Base-by-base conservation (phyloP, 306 rosid genomes). In the Vigna unguiculata region DNA sequence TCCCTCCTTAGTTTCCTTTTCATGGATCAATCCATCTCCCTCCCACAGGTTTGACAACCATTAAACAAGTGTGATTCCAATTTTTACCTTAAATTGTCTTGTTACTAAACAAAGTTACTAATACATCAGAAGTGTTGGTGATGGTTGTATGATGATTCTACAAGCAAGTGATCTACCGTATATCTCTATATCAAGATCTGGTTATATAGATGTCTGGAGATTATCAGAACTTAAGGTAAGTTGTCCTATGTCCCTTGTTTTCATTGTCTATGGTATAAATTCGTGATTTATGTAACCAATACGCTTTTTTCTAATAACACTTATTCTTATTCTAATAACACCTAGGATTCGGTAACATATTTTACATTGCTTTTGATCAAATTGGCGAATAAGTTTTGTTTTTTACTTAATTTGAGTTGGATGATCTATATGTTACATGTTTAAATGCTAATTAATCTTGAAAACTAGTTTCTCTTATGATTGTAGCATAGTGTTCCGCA, bases 131-230 rank as follows among this genome's bases (percentile, higher is more conserved):
- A 81, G 93, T 82, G 57, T 87, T 63, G 91, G 85, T 61, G 82
- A 78, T 73, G 97, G 93, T 80, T 85, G 84, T 79, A 87, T 95
- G 95, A 84, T 92, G 90, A 83, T 92, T 82, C 73, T 90, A 80
- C 85, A 87, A 83, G 89, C 87, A 88, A 73, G 79, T 77, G 91
- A 89, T 81, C 91, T 92, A 74, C 97, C 96, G 15, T 95, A 81
- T 81, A 84, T 78, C 58, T 78, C 94, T 51, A 59, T 95, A 58
- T 71, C 97, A 82, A 88, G 86, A 77, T 84, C 93, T 77, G 43
- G 72, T 28, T 20, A 51, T 81, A 28, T 13, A 80, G 82, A 85
- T 53, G n/a, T 61, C 55, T 92, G 97, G 97, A 86, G 86, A 74
- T 82, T 90, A 73, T 90, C 86, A 60, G 85, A 90, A 72, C 86